Evolutionary conservation across 352 stramenopile species (phyloP).

Genomic region (Pythium folliculosum): DNA sequence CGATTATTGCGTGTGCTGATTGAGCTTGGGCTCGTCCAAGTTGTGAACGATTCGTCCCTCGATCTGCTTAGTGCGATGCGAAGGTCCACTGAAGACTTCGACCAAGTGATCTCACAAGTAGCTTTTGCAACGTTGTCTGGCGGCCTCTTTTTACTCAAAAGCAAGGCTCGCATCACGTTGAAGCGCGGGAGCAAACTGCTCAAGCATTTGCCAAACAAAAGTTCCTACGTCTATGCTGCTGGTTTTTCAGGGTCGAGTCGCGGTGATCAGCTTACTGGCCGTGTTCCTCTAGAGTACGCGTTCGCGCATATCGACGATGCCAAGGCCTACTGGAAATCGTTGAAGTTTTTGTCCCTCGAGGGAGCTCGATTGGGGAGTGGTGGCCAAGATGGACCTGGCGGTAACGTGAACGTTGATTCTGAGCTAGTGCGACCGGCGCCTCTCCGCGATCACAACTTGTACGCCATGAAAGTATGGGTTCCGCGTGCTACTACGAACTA

Average conservation of each 20-base stretch:
- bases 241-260: conserved; percentile 56
- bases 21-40: conserved; percentile 62
- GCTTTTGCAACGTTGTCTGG: conserved; percentile 74
- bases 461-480: conserved; percentile 67
- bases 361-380: conserved; percentile 52
- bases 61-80: conserved; percentile 59
- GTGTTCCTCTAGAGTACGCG: conserved; percentile 56
- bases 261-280: conserved; percentile 53
- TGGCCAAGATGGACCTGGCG: conserved; percentile 32
- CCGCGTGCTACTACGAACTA: conserved; percentile 51
- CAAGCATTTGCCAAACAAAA: conserved; percentile 47
- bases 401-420: conserved; percentile 59
- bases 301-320: conserved; percentile 42
- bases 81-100: conserved; percentile 58
- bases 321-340: conserved; percentile 72
- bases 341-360: conserved; percentile 74
- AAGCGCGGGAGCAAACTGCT: conserved; percentile 60
- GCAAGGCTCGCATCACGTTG: conserved; percentile 48
- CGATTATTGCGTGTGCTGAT: conserved; percentile 71
- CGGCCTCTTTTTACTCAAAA: conserved; percentile 60
- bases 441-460: conserved; percentile 69
- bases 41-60: conserved; percentile 55
- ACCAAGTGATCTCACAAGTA: conserved; percentile 74
- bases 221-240: conserved; percentile 67
- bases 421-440: conserved; percentile 56